Conservation (phyloP, 2,329 filamentous ascomycete species). For the Trichoderma brevicompactum region DNA sequence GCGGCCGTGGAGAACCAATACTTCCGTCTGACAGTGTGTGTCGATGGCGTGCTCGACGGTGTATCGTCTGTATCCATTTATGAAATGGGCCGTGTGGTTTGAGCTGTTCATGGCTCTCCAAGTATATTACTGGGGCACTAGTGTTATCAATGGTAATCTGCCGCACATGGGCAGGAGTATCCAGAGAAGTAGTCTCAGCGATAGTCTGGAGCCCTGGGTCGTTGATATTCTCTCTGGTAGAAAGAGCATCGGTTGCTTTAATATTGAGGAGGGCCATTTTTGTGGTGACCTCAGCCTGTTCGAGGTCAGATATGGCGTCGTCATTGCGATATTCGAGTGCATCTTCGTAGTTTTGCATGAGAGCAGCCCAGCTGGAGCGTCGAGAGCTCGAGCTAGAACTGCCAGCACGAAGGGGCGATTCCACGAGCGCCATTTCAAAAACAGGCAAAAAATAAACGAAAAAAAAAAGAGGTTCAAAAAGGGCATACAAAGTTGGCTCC, state of each 20-base stretch:
- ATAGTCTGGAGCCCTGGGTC: conserved; percentile 23
- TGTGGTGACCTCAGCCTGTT: conserved; percentile 38
- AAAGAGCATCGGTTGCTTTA: conserved; percentile 42
- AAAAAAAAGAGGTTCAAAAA: conserved; percentile 41
- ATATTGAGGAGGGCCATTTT: conserved; percentile 35
- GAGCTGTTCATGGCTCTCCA: conserved; percentile 26
- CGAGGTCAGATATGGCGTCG: neutral
- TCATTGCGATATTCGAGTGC: conserved; percentile 36
- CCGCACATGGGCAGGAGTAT: conserved; percentile 32
- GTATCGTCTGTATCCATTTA: conserved; percentile 74
- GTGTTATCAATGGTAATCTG: conserved; percentile 37
- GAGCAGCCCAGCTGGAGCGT: conserved; percentile 25
- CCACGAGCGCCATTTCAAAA: conserved; percentile 43
- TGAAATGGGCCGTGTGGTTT: conserved; percentile 58
- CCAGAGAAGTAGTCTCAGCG: neutral
- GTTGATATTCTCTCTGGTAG: conserved; percentile 47
- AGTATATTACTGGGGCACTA: conserved; percentile 25
- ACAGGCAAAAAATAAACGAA: conserved; percentile 36
- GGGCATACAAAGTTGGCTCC: conserved; percentile 33
- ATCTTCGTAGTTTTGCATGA: conserved; percentile 25
- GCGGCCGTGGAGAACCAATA: neutral
- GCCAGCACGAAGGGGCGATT: conserved; percentile 33
- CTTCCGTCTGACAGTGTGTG: conserved; percentile 23
- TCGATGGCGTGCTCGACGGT: conserved; percentile 58
- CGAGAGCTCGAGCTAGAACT: conserved; percentile 23